Conservation (phyloP, 768 basidiomycete genomes). For the Boletales sp. region DNA sequence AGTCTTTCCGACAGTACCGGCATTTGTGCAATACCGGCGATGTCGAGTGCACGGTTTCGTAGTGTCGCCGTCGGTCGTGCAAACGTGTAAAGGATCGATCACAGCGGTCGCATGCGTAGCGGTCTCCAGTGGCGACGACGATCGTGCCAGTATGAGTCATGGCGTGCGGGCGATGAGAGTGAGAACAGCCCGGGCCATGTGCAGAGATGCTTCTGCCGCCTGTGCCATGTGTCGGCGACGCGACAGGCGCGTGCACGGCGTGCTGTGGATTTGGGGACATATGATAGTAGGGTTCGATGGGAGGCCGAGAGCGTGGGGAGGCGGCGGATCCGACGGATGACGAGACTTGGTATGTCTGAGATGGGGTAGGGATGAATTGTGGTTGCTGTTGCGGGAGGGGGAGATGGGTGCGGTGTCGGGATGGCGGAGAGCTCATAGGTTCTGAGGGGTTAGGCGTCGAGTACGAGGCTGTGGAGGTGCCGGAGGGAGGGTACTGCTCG, state of each 20-base stretch:
- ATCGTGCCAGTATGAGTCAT: slow-evolving; percentile 14
- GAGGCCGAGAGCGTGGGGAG: slow-evolving; percentile 26
- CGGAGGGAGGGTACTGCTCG: slow-evolving; percentile 21
- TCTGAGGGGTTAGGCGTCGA: slow-evolving; percentile 14
- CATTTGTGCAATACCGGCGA: slow-evolving; percentile 66
- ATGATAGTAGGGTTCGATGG: slow-evolving; percentile 38
- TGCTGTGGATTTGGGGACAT: slow-evolving; percentile 39
- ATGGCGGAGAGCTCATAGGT: slow-evolving; percentile 12
- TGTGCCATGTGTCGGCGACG: slow-evolving; percentile 14
- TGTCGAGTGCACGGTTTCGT: slow-evolving; percentile 69
- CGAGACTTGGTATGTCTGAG: slow-evolving; percentile 38
- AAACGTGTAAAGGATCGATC: slow-evolving; percentile 77
- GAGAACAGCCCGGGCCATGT: slow-evolving; percentile 6
- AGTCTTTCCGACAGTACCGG: slow-evolving; percentile 71
- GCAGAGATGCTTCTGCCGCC: slow-evolving; percentile 12
- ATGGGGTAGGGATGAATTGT: slow-evolving; percentile 49
- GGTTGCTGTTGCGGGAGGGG: slow-evolving; percentile 18
- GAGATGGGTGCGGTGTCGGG: slow-evolving; percentile 14
- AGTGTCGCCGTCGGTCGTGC: slow-evolving; percentile 80
- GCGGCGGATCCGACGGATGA: slow-evolving; percentile 27
- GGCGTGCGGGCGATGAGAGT: slow-evolving; percentile 4
- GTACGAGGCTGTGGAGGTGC: slow-evolving; percentile 20
- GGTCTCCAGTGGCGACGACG: slow-evolving; percentile 41
- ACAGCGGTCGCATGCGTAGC: slow-evolving; percentile 70
- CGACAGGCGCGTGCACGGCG: slow-evolving; percentile 12